These are phyloP conservation scores for Davidsoniella eucalypti DNA, from an alignment of 2,329 filamentous ascomycete species.

Conservation along the genomic window DNA sequence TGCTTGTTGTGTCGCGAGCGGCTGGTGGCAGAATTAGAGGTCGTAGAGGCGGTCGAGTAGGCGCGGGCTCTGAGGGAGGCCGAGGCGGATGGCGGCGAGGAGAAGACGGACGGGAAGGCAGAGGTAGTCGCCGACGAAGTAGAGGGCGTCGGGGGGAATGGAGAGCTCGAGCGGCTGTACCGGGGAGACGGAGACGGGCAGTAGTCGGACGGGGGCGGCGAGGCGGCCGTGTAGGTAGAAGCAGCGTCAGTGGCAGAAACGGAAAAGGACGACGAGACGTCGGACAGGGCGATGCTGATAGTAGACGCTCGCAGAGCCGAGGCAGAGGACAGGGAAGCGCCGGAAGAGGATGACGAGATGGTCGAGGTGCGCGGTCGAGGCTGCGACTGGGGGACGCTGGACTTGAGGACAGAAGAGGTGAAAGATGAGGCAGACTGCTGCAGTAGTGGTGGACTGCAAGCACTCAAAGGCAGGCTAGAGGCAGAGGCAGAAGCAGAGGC, in stretches of 20 bases:
- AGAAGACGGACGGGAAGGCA: constrained; percentile 12
- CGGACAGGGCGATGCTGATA: constrained; percentile 15
- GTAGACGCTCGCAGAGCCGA: constrained; percentile 16
- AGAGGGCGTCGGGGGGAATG: constrained; percentile 10
- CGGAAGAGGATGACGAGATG: constrained; percentile 15
- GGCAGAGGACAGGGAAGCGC: constrained; percentile 18
- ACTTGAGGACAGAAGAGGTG: constrained; percentile 4
- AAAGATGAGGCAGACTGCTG: neutral
- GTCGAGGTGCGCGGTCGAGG: constrained; percentile 14
- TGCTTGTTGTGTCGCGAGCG: constrained; percentile 23
- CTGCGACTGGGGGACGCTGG: constrained; percentile 12
- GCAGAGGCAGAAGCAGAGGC: neutral
- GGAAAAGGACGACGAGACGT: constrained; percentile 15
- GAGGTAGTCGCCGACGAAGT: constrained; percentile 12
- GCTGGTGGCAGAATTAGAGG: constrained; percentile 21
- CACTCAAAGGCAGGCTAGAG: neutral
- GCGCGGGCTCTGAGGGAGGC: constrained; percentile 15
- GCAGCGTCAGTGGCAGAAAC: constrained; percentile 15
- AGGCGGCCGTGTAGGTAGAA: constrained; percentile 5
- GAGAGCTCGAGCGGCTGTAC: constrained; percentile 7
- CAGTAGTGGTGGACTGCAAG: neutral
- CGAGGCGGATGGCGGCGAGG: constrained; percentile 13
- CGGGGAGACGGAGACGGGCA: constrained; percentile 7
- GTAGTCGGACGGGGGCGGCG: constrained; percentile 7
- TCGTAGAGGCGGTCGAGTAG: constrained; percentile 14